Conservation (phyloP, 225 moss, liverwort and hornwort genomes). For the Lunularia cruciata region DNA sequence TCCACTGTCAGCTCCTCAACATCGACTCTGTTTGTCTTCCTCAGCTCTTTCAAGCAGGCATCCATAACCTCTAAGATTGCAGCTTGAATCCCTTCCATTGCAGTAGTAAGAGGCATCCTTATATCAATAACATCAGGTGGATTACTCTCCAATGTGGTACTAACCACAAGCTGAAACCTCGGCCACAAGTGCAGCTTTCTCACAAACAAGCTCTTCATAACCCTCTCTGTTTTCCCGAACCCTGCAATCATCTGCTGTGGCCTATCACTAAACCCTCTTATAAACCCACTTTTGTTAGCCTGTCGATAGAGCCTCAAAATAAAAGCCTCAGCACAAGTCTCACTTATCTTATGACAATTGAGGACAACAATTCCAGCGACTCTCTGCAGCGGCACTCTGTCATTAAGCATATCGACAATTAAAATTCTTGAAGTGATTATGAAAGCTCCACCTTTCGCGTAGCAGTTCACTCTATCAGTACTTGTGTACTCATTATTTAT, state of each 20-base stretch:
- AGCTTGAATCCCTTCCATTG: conserved; percentile 92
- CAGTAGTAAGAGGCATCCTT: conserved; percentile 86
- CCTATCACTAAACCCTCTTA: conserved; percentile 84
- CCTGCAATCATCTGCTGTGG: conserved; percentile 94
- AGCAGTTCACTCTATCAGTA: conserved; percentile 66
- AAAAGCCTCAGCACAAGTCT: conserved; percentile 93
- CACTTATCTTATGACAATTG: conserved; percentile 83
- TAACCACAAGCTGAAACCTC: conserved; percentile 82
- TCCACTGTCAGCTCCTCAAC: conserved; percentile 95
- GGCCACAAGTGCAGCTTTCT: conserved; percentile 83
- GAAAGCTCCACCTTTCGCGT: conserved; percentile 74
- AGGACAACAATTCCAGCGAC: conserved; percentile 76
- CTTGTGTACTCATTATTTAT: conserved; percentile 84
- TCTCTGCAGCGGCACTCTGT: conserved; percentile 76
- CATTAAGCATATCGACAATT: conserved; percentile 96
- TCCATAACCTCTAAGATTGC: conserved; percentile 99
- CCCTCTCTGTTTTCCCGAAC: conserved; percentile 87
- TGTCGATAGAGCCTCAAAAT: conserved; percentile 87
- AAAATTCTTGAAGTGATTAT: conserved; percentile 95
- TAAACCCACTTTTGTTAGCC: conserved; percentile 70
- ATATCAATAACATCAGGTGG: conserved; percentile 88
- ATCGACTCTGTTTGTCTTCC: conserved; percentile 94
- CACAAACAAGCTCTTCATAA: conserved; percentile 91
- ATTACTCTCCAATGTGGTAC: conserved; percentile 63
- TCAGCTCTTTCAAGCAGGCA: conserved; percentile 97